Evolutionary conservation across 352 stramenopile species (phyloP).

Genomic region (Globisporangium nagaii): DNA sequence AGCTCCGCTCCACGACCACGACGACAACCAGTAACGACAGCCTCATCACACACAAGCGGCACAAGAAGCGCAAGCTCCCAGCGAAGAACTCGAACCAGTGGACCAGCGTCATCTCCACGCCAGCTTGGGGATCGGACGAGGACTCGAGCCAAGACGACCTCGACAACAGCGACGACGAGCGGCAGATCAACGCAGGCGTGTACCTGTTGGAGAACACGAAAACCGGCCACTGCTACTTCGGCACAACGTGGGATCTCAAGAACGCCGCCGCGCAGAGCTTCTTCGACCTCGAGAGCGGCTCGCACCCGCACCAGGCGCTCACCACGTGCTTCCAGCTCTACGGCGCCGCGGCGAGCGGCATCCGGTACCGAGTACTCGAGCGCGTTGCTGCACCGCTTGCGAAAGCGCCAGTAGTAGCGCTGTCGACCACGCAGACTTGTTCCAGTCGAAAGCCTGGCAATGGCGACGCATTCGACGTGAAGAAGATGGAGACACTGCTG

Average conservation of each 20-base stretch:
- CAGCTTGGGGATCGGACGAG: background rate
- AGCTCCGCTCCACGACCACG: slow-evolving; percentile 11
- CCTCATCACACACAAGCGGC: background rate
- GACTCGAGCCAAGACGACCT: slow-evolving; percentile 3
- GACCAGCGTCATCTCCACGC: slow-evolving; percentile 3
- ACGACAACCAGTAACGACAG: slow-evolving; percentile 7
- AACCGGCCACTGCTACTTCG: slow-evolving; percentile 54
- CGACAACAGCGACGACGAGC: slow-evolving; percentile 6
- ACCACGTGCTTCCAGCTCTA: slow-evolving; percentile 36
- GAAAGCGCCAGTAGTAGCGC: slow-evolving; percentile 4
- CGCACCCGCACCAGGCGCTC: slow-evolving; percentile 43
- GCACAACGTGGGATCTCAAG: slow-evolving; percentile 67
- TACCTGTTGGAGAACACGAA: slow-evolving; percentile 60
- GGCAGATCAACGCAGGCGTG: slow-evolving; percentile 58
- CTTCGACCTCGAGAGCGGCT: slow-evolving; percentile 31
- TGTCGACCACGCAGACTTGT: background rate
- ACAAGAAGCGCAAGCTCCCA: slow-evolving; percentile 8
- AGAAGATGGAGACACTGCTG: slow-evolving; percentile 46
- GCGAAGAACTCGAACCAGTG: slow-evolving; percentile 24
- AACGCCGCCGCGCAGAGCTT: slow-evolving; percentile 50
- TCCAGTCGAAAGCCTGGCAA: background rate
- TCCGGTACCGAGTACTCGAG: slow-evolving; percentile 56
- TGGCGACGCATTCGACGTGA: slow-evolving; percentile 35
- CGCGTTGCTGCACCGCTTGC: slow-evolving; percentile 20
- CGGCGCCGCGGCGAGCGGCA: slow-evolving; percentile 28